Evolutionary conservation across 805 yeast species (phyloP).

Genomic region (Wickerhamiella spandovensis): DNA sequence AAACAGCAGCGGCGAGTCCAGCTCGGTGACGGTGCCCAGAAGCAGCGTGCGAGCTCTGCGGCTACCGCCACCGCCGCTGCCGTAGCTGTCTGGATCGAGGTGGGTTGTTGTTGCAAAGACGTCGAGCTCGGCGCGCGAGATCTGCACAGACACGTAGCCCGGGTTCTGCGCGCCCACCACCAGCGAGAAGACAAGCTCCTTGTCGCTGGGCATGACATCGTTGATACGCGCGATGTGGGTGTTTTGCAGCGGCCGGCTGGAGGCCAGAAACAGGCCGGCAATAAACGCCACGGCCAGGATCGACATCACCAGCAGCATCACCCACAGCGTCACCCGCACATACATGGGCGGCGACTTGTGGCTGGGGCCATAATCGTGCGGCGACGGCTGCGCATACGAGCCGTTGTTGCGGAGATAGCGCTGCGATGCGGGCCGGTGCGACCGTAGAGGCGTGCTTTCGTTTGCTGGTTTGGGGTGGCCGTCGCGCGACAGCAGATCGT

Average conservation of each 20-base stretch:
- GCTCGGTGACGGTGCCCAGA: constrained; percentile 49
- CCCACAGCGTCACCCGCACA: constrained; percentile 24
- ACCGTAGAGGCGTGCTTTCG: constrained; percentile 25
- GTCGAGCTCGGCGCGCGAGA: constrained; percentile 61
- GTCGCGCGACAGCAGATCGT: constrained; percentile 40
- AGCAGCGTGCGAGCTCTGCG: constrained; percentile 53
- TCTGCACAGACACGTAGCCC: constrained; percentile 57
- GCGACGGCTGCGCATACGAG: constrained; percentile 13
- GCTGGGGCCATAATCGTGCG: constrained; percentile 30
- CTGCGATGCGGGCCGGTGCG: neutral
- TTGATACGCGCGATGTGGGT: constrained; percentile 49
- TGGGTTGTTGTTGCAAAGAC: constrained; percentile 42
- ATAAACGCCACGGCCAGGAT: constrained; percentile 47
- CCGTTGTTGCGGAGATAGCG: constrained; percentile 3
- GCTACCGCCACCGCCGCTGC: neutral
- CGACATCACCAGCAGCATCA: constrained; percentile 18
- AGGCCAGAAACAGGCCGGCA: constrained; percentile 72
- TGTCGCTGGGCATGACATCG: constrained; percentile 66
- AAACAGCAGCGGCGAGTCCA: constrained; percentile 65
- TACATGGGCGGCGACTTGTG: constrained; percentile 6
- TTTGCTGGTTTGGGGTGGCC: constrained; percentile 16
- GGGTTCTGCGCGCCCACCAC: constrained; percentile 75
- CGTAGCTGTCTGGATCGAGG: constrained; percentile 17
- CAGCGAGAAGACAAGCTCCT: constrained; percentile 71
- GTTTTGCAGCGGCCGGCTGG: constrained; percentile 67